These are phyloP conservation scores for Inga oerstediana DNA, from an alignment of 306 rosid genomes.

Conservation along the genomic window DNA sequence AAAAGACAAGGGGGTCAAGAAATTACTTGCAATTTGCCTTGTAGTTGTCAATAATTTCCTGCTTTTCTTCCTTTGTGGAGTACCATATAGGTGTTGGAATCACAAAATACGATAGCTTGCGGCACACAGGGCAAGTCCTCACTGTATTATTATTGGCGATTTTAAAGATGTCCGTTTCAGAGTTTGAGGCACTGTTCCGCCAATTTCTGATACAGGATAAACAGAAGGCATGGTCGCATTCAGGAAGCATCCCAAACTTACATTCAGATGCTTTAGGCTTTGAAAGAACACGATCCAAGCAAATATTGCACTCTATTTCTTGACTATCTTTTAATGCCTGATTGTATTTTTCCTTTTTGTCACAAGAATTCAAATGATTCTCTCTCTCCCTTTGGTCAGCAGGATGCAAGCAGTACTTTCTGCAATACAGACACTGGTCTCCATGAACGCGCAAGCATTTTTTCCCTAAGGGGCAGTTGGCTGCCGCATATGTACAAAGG, in stretches of 20 bases:
- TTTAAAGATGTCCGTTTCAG: constrained; percentile 60
- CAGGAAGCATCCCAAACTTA: constrained; percentile 92
- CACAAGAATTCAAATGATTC: constrained; percentile 72
- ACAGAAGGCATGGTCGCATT: constrained; percentile 95
- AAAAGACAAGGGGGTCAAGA: neutral
- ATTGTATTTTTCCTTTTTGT: constrained; percentile 71
- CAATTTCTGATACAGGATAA: constrained; percentile 93
- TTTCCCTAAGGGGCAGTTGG: constrained; percentile 73
- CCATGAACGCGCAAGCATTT: constrained; percentile 79
- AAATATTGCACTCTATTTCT: constrained; percentile 94
- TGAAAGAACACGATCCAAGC: constrained; percentile 86
- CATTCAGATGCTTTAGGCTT: constrained; percentile 74
- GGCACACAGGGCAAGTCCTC: constrained; percentile 93
- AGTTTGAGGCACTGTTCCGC: constrained; percentile 82
- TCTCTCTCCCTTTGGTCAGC: constrained; percentile 65
- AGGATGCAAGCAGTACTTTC: constrained; percentile 89
- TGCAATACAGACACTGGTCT: constrained; percentile 81
- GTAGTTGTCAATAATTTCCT: constrained; percentile 86
- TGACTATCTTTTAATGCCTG: constrained; percentile 71
- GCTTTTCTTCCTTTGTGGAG: constrained; percentile 81
- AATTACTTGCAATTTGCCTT: constrained; percentile 87
- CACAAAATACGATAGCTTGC: constrained; percentile 85
- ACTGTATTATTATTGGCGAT: constrained; percentile 57
- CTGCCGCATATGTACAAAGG: constrained; percentile 78
- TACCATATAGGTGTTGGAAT: constrained; percentile 97